These are phyloP conservation scores for Lachnellula arida DNA, from an alignment of 2,329 filamentous ascomycete genomes.

Conservation along the genomic window DNA sequence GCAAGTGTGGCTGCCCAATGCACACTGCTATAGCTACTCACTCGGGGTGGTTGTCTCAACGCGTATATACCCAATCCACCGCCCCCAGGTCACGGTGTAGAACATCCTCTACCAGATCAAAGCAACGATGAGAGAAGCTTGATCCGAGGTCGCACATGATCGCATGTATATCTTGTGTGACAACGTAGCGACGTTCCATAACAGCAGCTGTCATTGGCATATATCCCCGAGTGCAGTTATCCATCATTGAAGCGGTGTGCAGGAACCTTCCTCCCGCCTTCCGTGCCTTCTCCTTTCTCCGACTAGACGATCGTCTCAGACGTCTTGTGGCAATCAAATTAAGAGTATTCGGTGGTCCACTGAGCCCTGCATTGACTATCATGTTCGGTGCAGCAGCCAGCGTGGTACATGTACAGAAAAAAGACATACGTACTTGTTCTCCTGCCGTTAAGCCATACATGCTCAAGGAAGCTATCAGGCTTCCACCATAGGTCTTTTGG, in stretches of 20 bases:
- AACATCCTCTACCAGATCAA: neutral
- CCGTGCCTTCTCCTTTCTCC: slow-evolving; percentile 9
- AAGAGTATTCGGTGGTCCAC: neutral
- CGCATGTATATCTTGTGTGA: slow-evolving; percentile 16
- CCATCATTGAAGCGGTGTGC: slow-evolving; percentile 19
- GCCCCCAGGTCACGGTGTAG: neutral
- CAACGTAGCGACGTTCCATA: slow-evolving; percentile 14
- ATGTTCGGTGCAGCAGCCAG: neutral
- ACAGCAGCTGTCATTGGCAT: slow-evolving; percentile 13
- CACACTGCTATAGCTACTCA: neutral
- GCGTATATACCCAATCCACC: neutral
- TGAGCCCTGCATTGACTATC: neutral
- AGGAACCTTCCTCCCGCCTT: slow-evolving; percentile 4
- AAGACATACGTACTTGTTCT: neutral
- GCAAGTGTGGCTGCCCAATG: neutral
- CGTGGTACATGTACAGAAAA: neutral
- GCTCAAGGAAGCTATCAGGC: slow-evolving; percentile 9
- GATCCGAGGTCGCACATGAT: slow-evolving; percentile 17
- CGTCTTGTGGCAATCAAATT: slow-evolving; percentile 1
- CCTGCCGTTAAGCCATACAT: slow-evolving; percentile 8
- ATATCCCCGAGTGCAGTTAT: slow-evolving; percentile 7
- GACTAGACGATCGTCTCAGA: slow-evolving; percentile 1
- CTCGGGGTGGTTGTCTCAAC: neutral
- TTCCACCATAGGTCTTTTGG: slow-evolving; percentile 2
- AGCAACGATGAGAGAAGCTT: neutral